Base-by-base conservation (phyloP, 2,329 filamentous ascomycete genomes). In the Sarocladium strictum region DNA sequence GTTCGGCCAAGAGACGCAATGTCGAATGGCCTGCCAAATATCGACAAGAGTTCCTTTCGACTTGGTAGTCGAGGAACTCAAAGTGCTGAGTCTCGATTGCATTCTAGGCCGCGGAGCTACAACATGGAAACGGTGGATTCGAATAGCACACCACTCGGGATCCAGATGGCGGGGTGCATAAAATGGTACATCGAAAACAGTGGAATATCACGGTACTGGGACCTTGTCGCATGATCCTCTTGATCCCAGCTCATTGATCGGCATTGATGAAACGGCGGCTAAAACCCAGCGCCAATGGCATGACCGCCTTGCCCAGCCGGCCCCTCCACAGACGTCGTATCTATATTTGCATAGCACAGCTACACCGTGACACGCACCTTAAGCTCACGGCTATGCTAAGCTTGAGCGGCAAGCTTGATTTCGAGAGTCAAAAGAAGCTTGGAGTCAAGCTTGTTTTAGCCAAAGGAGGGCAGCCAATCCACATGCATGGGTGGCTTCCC, bases 381-480 rank as follows among this genome's bases (percentile, higher is more conserved):
- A 38, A 38, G n/a, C 12, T 7, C 35, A n/a, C 35, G 9, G 35
- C 14, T 35, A 23, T 7, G 17, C 47, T 35, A 5, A 51, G 27
- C 47, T 23, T 51, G 47, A 14, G 17, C 7, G 6, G 14, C n/a
- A 35, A 51, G 27, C 47, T 51, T 51, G 27, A 11, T 33, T 51
- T 51, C 35, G 35, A 7, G 47, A 51, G 27, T 51, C 33, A 51
- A 51, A 51, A 51, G 12, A 51, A 51, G 47, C 47, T 51, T 51
- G 47, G 27, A 33, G 35, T 51, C 17, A 35, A 51, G 24, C 47
- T 29, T 21, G 27, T 33, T 51, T 51, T 29, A 35, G 29, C 47
- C 47, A 32, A n/a, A 27, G 21, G 24, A 27, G 23, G 23, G 27
- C n/a, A 10, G 3, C 3, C 27, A 51, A 51, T 51, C 29, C 21